A percentile compares a stretch with the other conserved stretches of the same genome.
These are phyloP conservation scores for Podospora australis DNA, from an alignment of 495 filamentous ascomycete species.

Conservation along the genomic window DNA sequence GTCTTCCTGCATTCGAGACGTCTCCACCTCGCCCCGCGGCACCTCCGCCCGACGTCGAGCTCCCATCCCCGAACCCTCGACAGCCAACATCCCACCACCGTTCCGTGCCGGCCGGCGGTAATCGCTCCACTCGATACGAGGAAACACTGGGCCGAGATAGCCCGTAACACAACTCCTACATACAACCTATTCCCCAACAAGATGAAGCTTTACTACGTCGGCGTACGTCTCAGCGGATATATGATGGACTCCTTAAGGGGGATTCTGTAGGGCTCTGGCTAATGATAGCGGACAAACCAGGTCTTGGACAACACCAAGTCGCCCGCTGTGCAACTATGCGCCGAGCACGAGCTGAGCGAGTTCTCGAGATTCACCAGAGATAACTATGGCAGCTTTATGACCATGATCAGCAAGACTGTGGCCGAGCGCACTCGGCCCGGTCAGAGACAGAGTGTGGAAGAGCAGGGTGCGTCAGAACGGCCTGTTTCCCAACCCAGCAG, in stretches of 20 bases:
- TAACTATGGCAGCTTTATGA: slow-evolving; percentile 63
- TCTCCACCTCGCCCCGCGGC: not conserved
- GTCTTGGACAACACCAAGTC: slow-evolving; percentile 39
- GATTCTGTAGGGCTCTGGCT: no score
- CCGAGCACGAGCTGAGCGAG: slow-evolving; percentile 71
- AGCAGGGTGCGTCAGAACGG: slow-evolving; percentile 67
- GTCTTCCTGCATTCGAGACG: no score
- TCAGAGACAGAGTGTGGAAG: slow-evolving; percentile 84
- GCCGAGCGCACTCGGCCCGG: slow-evolving; percentile 82
- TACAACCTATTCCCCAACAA: slow-evolving; percentile 34
- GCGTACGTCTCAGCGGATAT: no score
- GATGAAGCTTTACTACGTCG: slow-evolving; percentile 95
- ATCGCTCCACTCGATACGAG: not conserved
- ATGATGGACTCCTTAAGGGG: no score
- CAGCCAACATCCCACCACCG: not conserved
- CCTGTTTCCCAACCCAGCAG: not conserved
- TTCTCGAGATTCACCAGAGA: slow-evolving; percentile 76
- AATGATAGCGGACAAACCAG: no score
- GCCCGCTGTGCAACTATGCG: slow-evolving; percentile 74
- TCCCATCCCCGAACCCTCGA: not conserved
- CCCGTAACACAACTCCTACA: not conserved
- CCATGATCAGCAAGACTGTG: slow-evolving; percentile 58
- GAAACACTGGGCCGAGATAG: no score
- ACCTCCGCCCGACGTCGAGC: not conserved
- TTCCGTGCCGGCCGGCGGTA: not conserved